Evolutionary conservation across 805 yeast genomes (phyloP).

Genomic region (Yarrowia alimentaria): DNA sequence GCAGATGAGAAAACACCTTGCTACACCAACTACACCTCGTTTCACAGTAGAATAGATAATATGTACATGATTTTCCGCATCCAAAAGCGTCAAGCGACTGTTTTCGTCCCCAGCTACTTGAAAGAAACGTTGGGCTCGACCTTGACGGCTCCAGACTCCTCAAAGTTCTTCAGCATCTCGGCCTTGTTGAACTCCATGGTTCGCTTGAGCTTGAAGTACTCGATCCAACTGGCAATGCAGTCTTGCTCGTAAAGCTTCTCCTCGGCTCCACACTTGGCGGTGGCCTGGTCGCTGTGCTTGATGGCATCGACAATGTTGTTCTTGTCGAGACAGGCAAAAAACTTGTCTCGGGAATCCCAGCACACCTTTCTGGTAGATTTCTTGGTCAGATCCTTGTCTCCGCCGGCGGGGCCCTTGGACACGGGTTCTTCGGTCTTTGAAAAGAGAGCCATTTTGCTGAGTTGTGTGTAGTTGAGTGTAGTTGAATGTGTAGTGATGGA

Average conservation of each 20-base stretch:
- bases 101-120: conserved; percentile 23
- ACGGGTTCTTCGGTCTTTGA: conserved; percentile 14
- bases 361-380: conserved; percentile 71
- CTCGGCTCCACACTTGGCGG: conserved; percentile 55
- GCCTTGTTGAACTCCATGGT: conserved; percentile 71
- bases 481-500: background rate
- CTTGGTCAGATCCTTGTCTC: conserved; percentile 44
- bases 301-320: conserved; percentile 68
- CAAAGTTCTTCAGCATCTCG: conserved; percentile 65
- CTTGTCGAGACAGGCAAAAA: conserved; percentile 69
- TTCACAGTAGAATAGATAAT: conserved; percentile 21
- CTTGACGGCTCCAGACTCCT: conserved; percentile 57
- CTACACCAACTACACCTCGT: no score
- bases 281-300: conserved; percentile 46
- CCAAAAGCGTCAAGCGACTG: no score
- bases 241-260: conserved; percentile 62
- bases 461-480: background rate
- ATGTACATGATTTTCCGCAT: conserved; percentile 19
- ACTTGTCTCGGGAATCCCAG: conserved; percentile 86
- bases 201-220: conserved; percentile 87
- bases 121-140: conserved; percentile 31
- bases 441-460: conserved; percentile 6
- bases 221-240: conserved; percentile 85
- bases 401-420: conserved; percentile 24
- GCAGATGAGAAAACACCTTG: no score